Conservation (phyloP, 768 basidiomycete genomes). For the Rhizopogon roseolus region DNA sequence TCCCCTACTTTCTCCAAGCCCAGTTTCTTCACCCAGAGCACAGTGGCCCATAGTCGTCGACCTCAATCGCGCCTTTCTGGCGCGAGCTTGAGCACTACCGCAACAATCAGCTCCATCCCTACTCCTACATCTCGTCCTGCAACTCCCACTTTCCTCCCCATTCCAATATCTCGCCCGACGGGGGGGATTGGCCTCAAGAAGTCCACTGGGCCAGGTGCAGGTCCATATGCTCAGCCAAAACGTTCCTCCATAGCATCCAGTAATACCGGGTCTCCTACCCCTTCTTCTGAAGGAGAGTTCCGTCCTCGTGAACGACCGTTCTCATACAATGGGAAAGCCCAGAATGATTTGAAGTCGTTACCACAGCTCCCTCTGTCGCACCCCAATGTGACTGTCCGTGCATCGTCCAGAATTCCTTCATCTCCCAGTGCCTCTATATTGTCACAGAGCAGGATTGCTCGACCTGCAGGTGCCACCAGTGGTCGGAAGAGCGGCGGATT, state of each 20-base stretch:
- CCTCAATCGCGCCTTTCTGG: constrained; percentile 74
- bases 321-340: constrained; percentile 21
- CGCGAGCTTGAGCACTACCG: constrained; percentile 49
- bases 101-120: constrained; percentile 57
- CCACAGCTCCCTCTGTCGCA: constrained; percentile 38
- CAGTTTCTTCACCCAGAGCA: constrained; percentile 39
- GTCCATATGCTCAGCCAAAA: constrained; percentile 42
- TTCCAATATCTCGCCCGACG: constrained; percentile 47
- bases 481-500: constrained; percentile 39
- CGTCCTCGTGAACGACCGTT: constrained; percentile 21
- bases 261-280: constrained; percentile 23
- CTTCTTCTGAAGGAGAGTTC: constrained; percentile 21
- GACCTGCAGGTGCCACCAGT: constrained; percentile 32
- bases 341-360: constrained; percentile 29
- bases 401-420: constrained; percentile 35
- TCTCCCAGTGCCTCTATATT: constrained; percentile 27
- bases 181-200: constrained; percentile 51
- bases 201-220: constrained; percentile 46
- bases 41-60: constrained; percentile 45
- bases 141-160: constrained; percentile 74
- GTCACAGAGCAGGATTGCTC: constrained; percentile 43
- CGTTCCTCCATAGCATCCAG: constrained; percentile 60
- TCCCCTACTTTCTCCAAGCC: constrained; percentile 41
- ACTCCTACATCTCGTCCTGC: constrained; percentile 67
- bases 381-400: constrained; percentile 45